Evolutionary conservation across 371 early-diverging fungal genomes (phyloP).

Genomic region (Mortierella sp.): DNA sequence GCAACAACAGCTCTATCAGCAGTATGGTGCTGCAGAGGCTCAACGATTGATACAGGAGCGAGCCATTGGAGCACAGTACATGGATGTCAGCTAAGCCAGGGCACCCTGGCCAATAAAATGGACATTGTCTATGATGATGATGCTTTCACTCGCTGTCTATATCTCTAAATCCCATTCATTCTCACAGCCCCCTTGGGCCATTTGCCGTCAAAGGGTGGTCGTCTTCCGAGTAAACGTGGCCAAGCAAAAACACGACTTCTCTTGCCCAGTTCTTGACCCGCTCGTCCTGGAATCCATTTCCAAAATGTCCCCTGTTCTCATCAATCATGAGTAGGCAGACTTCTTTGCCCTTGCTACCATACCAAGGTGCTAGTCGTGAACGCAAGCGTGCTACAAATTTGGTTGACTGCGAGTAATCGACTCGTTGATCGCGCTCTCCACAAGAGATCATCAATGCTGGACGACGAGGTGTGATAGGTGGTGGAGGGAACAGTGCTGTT

Average conservation of each 20-base stretch:
- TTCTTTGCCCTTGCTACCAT: conserved; percentile 49
- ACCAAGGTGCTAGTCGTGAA: conserved; percentile 41
- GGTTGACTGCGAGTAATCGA: conserved; percentile 80
- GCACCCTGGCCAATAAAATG: no score
- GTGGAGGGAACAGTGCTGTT: conserved; percentile 3
- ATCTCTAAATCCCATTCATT: no score
- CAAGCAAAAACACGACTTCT: conserved; percentile 47
- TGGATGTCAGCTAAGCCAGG: conserved; percentile 22
- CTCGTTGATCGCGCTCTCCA: conserved; percentile 81
- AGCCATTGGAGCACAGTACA: conserved; percentile 28
- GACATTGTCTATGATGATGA: no score
- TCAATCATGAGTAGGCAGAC: conserved; percentile 50
- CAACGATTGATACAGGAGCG: conserved; percentile 25
- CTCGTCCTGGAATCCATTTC: conserved; percentile 50
- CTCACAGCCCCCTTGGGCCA: neutral
- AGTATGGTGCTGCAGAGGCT: conserved; percentile 31
- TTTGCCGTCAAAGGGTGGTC: neutral
- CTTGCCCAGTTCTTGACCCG: conserved; percentile 52
- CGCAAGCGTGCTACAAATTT: conserved; percentile 77
- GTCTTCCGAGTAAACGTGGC: conserved; percentile 40
- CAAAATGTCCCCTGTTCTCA: conserved; percentile 50
- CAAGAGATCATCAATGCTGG: conserved; percentile 82
- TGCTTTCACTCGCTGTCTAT: no score
- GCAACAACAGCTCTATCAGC: conserved; percentile 26
- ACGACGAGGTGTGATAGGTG: conserved; percentile 30